These are phyloP conservation scores for Dacryopinax spathularia DNA, from an alignment of 768 basidiomycete species.

Conservation along the genomic window DNA sequence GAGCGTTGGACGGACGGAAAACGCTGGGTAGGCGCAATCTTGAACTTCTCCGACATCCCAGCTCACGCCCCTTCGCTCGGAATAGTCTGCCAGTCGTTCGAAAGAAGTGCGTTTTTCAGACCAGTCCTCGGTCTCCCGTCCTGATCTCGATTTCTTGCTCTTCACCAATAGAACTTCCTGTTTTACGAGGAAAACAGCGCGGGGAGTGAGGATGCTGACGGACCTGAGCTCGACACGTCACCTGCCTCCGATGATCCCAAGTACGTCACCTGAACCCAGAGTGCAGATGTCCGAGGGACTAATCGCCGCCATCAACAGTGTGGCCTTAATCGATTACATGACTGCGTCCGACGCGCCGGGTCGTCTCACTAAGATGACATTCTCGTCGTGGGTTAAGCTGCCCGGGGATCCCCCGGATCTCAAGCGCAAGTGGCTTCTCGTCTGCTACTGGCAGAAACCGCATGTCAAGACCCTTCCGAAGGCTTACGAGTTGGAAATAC, in stretches of 20 bases:
- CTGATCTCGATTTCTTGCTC: background rate
- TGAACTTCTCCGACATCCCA: background rate
- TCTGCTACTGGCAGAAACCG: slow-evolving; percentile 2
- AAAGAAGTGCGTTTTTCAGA: background rate
- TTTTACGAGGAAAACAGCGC: slow-evolving; percentile 3
- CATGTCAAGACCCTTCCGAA: background rate
- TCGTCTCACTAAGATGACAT: background rate
- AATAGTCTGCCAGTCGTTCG: background rate
- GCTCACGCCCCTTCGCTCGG: background rate
- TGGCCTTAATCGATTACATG: background rate
- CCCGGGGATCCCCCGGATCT: background rate
- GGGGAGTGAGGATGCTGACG: background rate
- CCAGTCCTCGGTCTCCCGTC: background rate
- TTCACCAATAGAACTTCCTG: background rate
- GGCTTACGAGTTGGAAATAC: background rate
- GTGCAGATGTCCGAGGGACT: background rate
- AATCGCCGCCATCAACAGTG: background rate
- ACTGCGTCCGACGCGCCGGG: background rate
- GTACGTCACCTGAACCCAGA: background rate
- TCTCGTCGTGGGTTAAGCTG: background rate
- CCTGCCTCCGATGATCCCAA: background rate
- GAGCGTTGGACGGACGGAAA: slow-evolving; percentile 76
- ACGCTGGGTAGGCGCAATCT: slow-evolving; percentile 37
- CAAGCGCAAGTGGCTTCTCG: background rate
- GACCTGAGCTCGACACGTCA: background rate